A percentile compares a stretch with the other conserved stretches of the same genome.
Evolutionary conservation across 2,329 filamentous ascomycete species (phyloP).

Genomic region (Aspergillus arachidicola): DNA sequence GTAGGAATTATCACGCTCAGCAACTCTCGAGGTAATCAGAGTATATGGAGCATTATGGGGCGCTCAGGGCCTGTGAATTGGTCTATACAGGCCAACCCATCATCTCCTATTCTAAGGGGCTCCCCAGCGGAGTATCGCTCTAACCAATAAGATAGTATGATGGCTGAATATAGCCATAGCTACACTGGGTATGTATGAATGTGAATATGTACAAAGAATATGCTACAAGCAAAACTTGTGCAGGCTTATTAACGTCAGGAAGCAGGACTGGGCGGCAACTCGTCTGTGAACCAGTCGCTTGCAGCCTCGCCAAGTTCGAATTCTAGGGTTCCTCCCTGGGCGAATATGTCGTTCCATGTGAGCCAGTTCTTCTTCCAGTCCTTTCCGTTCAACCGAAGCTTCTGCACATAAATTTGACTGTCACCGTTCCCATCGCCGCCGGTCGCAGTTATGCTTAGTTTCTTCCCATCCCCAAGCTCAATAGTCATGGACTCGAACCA

Average conservation of each 20-base stretch:
- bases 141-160: neutral
- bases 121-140: neutral
- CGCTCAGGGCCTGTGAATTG: neutral
- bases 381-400: conserved; percentile 65
- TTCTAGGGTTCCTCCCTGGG: conserved; percentile 63
- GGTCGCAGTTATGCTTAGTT: conserved; percentile 56
- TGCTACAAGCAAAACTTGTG: neutral
- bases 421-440: conserved; percentile 52
- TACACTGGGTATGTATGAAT: neutral
- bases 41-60: neutral
- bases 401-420: conserved; percentile 63
- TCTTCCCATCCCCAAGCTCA: conserved; percentile 58
- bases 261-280: conserved; percentile 64
- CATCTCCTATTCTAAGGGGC: neutral
- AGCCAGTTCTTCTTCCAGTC: conserved; percentile 67
- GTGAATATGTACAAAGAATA: neutral
- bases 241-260: conserved; percentile 18
- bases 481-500: conserved; percentile 65
- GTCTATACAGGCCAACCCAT: neutral
- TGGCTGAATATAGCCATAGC: neutral
- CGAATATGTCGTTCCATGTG: conserved; percentile 67
- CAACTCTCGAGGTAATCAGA: neutral
- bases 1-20: neutral
- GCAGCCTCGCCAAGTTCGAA: conserved; percentile 62
- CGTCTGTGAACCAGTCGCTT: conserved; percentile 60